Percentiles rank a stretch among this genome's conserved stretches.
Conservation (phyloP, 1,284 basidiomycete species). For the Albatrellus sp. region DNA sequence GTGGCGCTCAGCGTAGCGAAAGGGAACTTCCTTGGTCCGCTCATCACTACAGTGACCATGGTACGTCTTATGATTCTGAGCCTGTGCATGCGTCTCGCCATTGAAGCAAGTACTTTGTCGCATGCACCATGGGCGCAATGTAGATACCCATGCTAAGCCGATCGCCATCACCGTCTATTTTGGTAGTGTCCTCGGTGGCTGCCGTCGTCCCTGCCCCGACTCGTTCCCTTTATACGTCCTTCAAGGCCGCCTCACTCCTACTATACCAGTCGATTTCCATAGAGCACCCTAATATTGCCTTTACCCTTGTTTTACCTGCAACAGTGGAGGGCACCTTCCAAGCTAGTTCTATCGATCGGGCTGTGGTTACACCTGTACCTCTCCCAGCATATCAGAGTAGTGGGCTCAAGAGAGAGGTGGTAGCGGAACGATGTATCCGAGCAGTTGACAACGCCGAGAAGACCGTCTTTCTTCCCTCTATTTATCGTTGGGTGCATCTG, state of each 20-base stretch:
- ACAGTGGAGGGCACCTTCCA: constrained; percentile 74
- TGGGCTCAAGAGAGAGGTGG: constrained; percentile 42
- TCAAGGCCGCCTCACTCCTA: constrained; percentile 71
- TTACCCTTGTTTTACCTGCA: constrained; percentile 44
- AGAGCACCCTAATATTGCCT: constrained; percentile 57
- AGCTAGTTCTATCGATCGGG: constrained; percentile 54
- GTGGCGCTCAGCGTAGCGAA: constrained; percentile 39
- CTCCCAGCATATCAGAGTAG: constrained; percentile 7
- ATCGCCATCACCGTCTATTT: constrained; percentile 62
- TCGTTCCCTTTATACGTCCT: constrained; percentile 74
- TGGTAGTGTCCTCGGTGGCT: constrained; percentile 73
- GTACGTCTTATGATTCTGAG: constrained; percentile 29
- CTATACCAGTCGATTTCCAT: constrained; percentile 73
- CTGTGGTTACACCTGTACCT: constrained; percentile 38
- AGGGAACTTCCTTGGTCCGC: constrained; percentile 57
- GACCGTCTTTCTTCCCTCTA: constrained; percentile 41
- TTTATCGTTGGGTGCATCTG: constrained; percentile 26
- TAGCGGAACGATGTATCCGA: constrained; percentile 41
- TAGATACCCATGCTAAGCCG: constrained; percentile 72
- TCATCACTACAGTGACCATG: constrained; percentile 52
- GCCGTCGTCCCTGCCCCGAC: constrained; percentile 80
- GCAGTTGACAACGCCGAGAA: constrained; percentile 47
- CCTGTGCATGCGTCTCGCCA: background rate
- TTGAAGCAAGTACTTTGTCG: no score
- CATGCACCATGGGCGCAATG: constrained; percentile 1